Evolutionary conservation across 2,329 filamentous ascomycete genomes (phyloP).

Genomic region (Coniochaeta sp.): DNA sequence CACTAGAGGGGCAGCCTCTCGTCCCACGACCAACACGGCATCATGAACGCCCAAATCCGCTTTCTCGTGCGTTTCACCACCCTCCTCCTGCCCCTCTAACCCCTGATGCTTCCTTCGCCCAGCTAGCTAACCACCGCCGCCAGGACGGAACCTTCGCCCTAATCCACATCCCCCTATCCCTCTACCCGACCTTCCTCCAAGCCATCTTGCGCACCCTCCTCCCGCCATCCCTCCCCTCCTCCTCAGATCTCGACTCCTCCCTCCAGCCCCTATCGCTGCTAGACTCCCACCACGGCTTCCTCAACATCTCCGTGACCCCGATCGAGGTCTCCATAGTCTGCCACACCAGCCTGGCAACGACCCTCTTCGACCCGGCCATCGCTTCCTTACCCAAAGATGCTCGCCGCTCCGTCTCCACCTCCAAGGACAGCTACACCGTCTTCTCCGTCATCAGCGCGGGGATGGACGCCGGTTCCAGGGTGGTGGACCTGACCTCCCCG

Average conservation of each 20-base stretch:
- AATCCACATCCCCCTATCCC: slow-evolving; percentile 78
- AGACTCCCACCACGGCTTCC: slow-evolving; percentile 65
- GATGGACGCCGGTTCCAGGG: slow-evolving; percentile 82
- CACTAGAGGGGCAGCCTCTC: not conserved
- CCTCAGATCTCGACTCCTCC: slow-evolving; percentile 22
- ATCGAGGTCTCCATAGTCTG: slow-evolving; percentile 92
- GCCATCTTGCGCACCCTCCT: slow-evolving; percentile 81
- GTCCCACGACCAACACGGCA: slow-evolving; percentile 11
- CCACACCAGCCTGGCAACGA: slow-evolving; percentile 64
- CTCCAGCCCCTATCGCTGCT: slow-evolving; percentile 22
- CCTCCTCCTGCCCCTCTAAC: too few relatives aligned
- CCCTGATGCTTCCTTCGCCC: not conserved
- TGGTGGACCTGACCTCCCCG: slow-evolving; percentile 85
- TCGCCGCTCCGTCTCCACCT: slow-evolving; percentile 60
- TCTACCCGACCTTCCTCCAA: slow-evolving; percentile 74
- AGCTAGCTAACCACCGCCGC: slow-evolving; percentile 5
- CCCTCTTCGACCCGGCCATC: slow-evolving; percentile 69
- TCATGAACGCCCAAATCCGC: slow-evolving; percentile 51
- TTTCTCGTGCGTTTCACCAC: slow-evolving; percentile 41
- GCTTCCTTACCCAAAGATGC: slow-evolving; percentile 49
- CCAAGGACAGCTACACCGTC: slow-evolving; percentile 75
- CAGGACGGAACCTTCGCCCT: slow-evolving; percentile 84
- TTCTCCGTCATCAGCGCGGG: slow-evolving; percentile 87
- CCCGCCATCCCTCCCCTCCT: slow-evolving; percentile 47
- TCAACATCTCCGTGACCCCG: slow-evolving; percentile 89